A percentile compares a stretch with the other conserved stretches of the same genome.
Evolutionary conservation across 1,139 yeast species (phyloP).

Genomic region (Pichia terricola): DNA sequence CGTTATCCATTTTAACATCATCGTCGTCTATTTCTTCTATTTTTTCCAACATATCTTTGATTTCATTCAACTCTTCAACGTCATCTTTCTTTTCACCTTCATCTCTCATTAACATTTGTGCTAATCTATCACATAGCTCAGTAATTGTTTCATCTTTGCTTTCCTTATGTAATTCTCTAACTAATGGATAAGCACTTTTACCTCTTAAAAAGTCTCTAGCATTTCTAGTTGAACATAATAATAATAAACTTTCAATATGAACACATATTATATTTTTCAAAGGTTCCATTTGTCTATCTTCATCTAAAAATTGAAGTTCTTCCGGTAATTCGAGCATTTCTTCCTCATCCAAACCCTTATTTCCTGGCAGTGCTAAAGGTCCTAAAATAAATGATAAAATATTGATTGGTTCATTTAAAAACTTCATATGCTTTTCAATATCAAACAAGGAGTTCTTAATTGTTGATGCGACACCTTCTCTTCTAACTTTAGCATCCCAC

Average conservation of each 20-base stretch:
- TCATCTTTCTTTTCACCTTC: slow-evolving; percentile 35
- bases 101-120: slow-evolving; percentile 86
- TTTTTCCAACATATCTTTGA: slow-evolving; percentile 26
- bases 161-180: slow-evolving; percentile 76
- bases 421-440: slow-evolving; percentile 50
- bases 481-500: slow-evolving; percentile 65
- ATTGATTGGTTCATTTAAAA: slow-evolving; percentile 58
- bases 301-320: slow-evolving; percentile 71
- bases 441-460: slow-evolving; percentile 86
- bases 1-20: slow-evolving; percentile 9
- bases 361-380: slow-evolving; percentile 67
- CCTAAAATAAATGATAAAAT: slow-evolving; percentile 71
- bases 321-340: slow-evolving; percentile 86
- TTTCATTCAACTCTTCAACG: slow-evolving; percentile 24
- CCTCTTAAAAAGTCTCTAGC: slow-evolving; percentile 70
- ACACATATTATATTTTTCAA: slow-evolving; percentile 52
- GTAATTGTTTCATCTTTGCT: slow-evolving; percentile 53
- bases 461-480: slow-evolving; percentile 91
- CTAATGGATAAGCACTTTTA: slow-evolving; percentile 71
- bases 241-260: slow-evolving; percentile 66
- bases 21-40: slow-evolving; percentile 24
- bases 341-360: slow-evolving; percentile 68
- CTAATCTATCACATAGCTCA: slow-evolving; percentile 66
- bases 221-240: slow-evolving; percentile 64
- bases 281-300: slow-evolving; percentile 73